A percentile compares a stretch with the other conserved stretches of the same genome.
phyloP scores from a whole-genome alignment of 2,329 filamentous ascomycete species.

The Fusarium sp. region DNA sequence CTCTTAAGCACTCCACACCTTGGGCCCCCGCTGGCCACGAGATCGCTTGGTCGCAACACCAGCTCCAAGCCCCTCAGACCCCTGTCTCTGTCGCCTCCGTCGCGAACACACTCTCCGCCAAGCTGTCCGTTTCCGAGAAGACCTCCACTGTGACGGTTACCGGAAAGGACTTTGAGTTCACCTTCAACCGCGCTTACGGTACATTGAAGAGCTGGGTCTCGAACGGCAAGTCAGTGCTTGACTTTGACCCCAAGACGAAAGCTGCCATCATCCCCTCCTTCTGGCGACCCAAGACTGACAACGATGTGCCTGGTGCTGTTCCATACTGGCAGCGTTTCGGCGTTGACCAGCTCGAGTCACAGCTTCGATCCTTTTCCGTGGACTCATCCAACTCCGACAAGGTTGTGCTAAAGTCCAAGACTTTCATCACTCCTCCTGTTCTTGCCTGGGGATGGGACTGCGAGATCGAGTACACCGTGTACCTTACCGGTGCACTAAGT shows the following conservation, averaged over 20 bases:
- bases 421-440: constrained; percentile 67
- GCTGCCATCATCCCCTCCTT: constrained; percentile 60
- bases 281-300: constrained; percentile 74
- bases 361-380: constrained; percentile 57
- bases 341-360: constrained; percentile 58
- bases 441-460: constrained; percentile 68
- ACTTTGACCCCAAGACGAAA: constrained; percentile 48
- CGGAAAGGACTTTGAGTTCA: constrained; percentile 51
- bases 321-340: constrained; percentile 68
- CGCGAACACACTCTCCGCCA: constrained; percentile 23
- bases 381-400: constrained; percentile 55
- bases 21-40: constrained; percentile 67
- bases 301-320: constrained; percentile 66
- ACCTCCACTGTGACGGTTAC: constrained; percentile 12
- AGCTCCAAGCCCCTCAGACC: constrained; percentile 44
- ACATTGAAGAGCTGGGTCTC: constrained; percentile 56
- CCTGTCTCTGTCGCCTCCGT: not conserved
- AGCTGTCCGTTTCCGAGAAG: constrained; percentile 38
- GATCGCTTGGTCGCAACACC: constrained; percentile 65
- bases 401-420: constrained; percentile 64
- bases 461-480: constrained; percentile 64
- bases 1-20: constrained; percentile 53
- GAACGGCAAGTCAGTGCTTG: constrained; percentile 51
- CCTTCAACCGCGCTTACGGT: constrained; percentile 59
- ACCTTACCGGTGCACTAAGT: constrained; percentile 55